Base-by-base conservation (phyloP, 495 filamentous ascomycete species). In the Penicillium psychrofluorescens region DNA sequence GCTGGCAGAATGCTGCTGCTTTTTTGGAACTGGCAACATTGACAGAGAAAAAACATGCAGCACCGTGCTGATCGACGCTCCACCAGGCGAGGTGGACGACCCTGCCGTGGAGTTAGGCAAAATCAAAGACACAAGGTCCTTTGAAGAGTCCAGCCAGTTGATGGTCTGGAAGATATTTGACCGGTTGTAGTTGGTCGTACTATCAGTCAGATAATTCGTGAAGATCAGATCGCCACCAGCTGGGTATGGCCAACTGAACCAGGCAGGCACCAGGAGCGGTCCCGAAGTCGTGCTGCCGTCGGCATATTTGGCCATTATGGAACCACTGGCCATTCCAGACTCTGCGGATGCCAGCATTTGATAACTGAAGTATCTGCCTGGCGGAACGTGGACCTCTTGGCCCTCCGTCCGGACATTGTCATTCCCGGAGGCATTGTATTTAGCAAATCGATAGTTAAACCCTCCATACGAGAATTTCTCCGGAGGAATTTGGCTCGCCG, bases 101-200 rank as follows among this genome's bases (percentile, higher is more conserved):
- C 53, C 53, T 30, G 43, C 30, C 1, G 53, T 41, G 29, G 39
- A 42, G 30, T 50, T 45, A 13, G 75, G 72, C 29, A 77, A 46
- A 2, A 58, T 67, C 9, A 78, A 47, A 0, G 64, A 57, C 4
- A 49, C 44, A 22, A 78, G 59, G 35, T 67, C 61, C 40, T 75
- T 75, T 0, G 65, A 64, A 0, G 71, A 65, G 36, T 71, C 67
- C 7, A 78, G 41, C 45, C 67, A 59, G n/a, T 67, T 69, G 1
- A 67, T 65, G 3, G 66, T 63, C 47, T 77, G 66, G 41, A 73
- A 78, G 14, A 78, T 73, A 37, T 74, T 71, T n/a, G 67, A 71
- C 10, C 67, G 61, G 39, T 78, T 78, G 46, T 59, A 76, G 48
- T 77, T 61, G 2, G 70, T 65, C 2, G 54, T 56, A 0, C 61